Evolutionary conservation across 2,329 filamentous ascomycete genomes (phyloP), one percentile per base, ranked within the genome.

Genomic region (Fusarium anthophilum): DNA sequence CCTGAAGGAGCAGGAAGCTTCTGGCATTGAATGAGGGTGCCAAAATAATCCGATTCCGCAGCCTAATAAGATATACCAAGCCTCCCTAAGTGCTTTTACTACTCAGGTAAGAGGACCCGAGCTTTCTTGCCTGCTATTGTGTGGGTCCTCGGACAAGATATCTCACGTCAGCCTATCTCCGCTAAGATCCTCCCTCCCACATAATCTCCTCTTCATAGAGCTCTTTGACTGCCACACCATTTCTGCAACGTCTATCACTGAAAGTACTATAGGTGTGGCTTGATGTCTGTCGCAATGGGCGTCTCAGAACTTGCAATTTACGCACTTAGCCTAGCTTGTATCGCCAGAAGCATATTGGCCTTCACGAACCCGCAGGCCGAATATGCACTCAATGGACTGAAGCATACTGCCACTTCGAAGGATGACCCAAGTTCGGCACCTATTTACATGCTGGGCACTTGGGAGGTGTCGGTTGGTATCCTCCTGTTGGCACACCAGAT

Each of bases 321-420:
- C 14, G 12, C 13, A 11, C 51, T 69, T 0, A 35, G 50, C 11
- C 8, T 69, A 5, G 44, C 28, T 11, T 69, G 57, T n/a, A 26
- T 69, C 14, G 13, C n/a, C 3, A 53, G 66, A 43, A 69, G 65
- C 44, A 28, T 55, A 5, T 57, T 69, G 51, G 50, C 66, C 5
- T 69, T 69, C 24, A 69, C 28, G 1, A 24, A 63, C 24, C 66
- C 66, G 10, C 65, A 69, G 11, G 65, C 39, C 4, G 66, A 69
- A 28, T 64, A 64, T 20, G 28, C 35, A 5, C 44, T 69, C 22
- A 69, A 69, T 13, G 66, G 65, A 8, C 24, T 69, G 1, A 38
- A 18, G 17, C 65, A 69, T 7, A n/a, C 26, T 2, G 5, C 30
- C 4, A 20, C 22, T 17, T 30, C 44, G 0, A 47, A 47, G 18